A percentile compares a stretch with the other conserved stretches of the same genome.
Evolutionary conservation across 75 land plant species (phyloP).

Genomic region (Cupressus sempervirens): DNA sequence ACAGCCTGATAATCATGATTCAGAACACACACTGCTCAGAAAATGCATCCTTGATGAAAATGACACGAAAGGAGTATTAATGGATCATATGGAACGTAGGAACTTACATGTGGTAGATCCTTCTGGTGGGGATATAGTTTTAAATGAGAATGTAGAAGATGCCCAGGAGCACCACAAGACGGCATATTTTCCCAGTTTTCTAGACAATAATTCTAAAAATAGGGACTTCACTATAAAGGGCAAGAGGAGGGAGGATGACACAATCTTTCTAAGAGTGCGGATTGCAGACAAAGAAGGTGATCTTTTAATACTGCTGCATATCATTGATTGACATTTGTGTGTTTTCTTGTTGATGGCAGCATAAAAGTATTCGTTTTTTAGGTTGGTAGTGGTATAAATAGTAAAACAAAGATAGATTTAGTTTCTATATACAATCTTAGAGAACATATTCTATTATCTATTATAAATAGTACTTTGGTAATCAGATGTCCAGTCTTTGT

Average conservation of each 20-base stretch:
- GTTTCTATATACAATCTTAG: neutral
- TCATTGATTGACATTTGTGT: neutral
- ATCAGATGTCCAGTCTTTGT: neutral
- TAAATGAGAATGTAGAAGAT: conserved; percentile 8
- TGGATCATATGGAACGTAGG: conserved; percentile 8
- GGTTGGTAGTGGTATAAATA: neutral
- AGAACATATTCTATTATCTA: neutral
- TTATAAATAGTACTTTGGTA: neutral
- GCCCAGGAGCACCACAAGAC: neutral
- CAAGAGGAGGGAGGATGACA: conserved; percentile 67
- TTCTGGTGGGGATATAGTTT: neutral
- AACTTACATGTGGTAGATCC: conserved; percentile 25
- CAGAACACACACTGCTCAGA: neutral
- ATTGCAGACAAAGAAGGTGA: conserved; percentile 72
- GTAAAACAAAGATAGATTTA: neutral
- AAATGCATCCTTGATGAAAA: conserved; percentile 15
- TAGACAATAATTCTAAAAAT: conserved; percentile 10
- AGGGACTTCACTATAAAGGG: conserved; percentile 82
- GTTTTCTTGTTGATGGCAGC: neutral
- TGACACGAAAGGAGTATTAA: conserved; percentile 8
- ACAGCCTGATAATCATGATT: conserved; percentile 15
- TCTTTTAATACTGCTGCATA: neutral
- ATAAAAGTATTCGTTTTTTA: neutral
- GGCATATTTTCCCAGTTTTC: neutral
- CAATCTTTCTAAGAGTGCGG: conserved; percentile 78